Percentiles rank a stretch among this genome's conserved stretches.
phyloP scores from a whole-genome alignment of 164 flowering plant species.

The Dillenia turbinata region DNA sequence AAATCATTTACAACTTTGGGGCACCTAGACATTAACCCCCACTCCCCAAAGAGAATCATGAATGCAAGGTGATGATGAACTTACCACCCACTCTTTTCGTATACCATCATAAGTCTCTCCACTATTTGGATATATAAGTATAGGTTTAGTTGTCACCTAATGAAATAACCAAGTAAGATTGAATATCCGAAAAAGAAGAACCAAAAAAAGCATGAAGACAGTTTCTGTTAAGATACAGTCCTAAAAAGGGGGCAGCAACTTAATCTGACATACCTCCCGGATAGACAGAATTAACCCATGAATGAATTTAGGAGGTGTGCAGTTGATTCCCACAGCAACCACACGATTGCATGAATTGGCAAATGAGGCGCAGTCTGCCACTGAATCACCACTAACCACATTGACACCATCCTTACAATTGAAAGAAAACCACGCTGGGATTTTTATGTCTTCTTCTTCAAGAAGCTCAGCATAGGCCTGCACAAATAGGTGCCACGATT shows the following conservation, averaged over 20 bases:
- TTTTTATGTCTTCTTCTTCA: conserved; percentile 56
- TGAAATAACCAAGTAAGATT: conserved; percentile 10
- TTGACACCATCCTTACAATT: conserved; percentile 68
- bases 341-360: conserved; percentile 69
- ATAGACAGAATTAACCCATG: conserved; percentile 51
- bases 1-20: neutral
- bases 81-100: conserved; percentile 79
- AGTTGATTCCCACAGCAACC: conserved; percentile 84
- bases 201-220: neutral
- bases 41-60: too few species aligned
- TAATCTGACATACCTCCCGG: conserved; percentile 39
- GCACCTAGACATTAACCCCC: too few species aligned
- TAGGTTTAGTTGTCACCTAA: conserved; percentile 72
- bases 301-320: conserved; percentile 84
- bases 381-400: conserved; percentile 77
- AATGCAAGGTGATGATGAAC: conserved; percentile 13
- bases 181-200: neutral
- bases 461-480: conserved; percentile 86
- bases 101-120: conserved; percentile 81
- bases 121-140: conserved; percentile 85
- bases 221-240: neutral
- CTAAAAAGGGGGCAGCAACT: neutral
- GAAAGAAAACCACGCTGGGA: conserved; percentile 91
- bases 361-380: conserved; percentile 61
- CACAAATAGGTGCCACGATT: conserved; percentile 1